Conservation (phyloP, 75 land plant genomes). For the Pinus tabuliformis region DNA sequence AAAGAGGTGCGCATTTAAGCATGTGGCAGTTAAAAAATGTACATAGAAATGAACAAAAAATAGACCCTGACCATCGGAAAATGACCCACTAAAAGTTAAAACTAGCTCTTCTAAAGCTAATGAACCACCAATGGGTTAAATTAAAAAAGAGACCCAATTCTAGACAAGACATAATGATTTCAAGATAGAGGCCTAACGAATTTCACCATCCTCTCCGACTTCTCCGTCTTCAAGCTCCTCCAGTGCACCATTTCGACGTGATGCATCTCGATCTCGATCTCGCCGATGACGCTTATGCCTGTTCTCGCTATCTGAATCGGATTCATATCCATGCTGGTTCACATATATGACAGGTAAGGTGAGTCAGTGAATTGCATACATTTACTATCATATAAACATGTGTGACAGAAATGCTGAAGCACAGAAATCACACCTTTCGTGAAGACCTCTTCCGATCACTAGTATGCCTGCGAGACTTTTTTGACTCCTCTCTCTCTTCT, state of each 20-base stretch:
- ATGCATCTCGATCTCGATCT: conserved; percentile 55
- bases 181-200: conserved; percentile 26
- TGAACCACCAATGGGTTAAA: not conserved
- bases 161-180: conserved; percentile 8
- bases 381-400: not conserved
- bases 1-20: not conserved
- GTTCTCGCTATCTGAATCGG: conserved; percentile 82
- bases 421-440: conserved; percentile 54
- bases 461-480: conserved; percentile 71
- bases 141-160: conserved; percentile 8
- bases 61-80: not conserved
- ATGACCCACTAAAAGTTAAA: not conserved
- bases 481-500: conserved; percentile 81
- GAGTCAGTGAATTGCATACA: not conserved
- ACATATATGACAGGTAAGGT: not conserved
- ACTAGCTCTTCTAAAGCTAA: conserved; percentile 3
- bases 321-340: conserved; percentile 68
- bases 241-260: conserved; percentile 47
- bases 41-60: conserved; percentile 4
- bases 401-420: not conserved
- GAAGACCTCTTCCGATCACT: conserved; percentile 78
- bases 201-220: conserved; percentile 88
- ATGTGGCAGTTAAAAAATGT: not conserved
- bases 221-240: conserved; percentile 99
- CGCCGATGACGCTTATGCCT: conserved; percentile 81